Base-by-base conservation (phyloP, 306 rosid genomes). In the Sindora glabra region DNA sequence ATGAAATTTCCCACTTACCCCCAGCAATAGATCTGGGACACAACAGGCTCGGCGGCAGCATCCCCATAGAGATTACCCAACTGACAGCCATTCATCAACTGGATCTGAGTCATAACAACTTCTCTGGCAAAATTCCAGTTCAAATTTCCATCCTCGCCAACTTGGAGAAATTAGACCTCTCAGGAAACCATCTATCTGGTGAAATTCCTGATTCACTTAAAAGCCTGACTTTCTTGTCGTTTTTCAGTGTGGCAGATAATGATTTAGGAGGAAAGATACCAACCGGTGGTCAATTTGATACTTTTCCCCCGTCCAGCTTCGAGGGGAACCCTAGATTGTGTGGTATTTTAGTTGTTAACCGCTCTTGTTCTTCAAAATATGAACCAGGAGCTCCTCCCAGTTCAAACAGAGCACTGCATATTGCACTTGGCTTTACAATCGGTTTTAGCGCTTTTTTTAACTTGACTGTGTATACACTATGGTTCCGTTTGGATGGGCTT, bases 81-180 rank as follows among this genome's bases (percentile, higher is more conserved):
- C 49, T 87, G 56, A 70, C 69, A 73, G 79, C 65, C 74, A 85
- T 87, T 61, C 84, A 64, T 74, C 81, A 77, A 48, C 69, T 91
- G 69, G 81, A 77, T 50, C 76, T 91, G 70, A 78, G 77, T 37
- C 32, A 18, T 12, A 91, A 91, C 83, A 77, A 56, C 70, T 87
- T 91, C 81, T 71, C 86, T 19, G 95, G 96, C 54, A 52, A 50
- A 55, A 85, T 91, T 53, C 97, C 97, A 0, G 83, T 69, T 67
- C 74, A 84, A 49, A 59, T 91, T 48, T 83, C 84, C 56, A 76
- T 63, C 68, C 79, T 91, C 64, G 67, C 66, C 11, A 85, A 87
- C 75, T 81, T 91, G 5, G 97, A 91, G 86, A 85, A 34, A 62
- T 79, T 91, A 64, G 84, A 83, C 73, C 86, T 91, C 76, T 83